Evolutionary conservation across 2,329 filamentous ascomycete species (phyloP), one percentile per base, ranked within the genome.

Genomic region (Penicillium paneum): DNA sequence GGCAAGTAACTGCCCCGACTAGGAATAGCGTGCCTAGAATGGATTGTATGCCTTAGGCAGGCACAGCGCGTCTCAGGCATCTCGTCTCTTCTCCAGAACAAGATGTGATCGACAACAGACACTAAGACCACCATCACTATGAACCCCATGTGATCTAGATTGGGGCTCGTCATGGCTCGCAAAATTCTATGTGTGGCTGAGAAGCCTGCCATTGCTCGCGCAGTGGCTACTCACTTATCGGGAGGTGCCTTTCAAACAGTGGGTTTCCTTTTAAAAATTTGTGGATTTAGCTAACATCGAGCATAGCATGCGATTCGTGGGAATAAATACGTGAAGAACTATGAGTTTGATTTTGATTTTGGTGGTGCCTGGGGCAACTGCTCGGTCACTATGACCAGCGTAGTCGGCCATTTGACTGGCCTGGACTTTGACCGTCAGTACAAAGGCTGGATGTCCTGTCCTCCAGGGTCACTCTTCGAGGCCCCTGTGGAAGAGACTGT

Each of bases 161-260:
- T 34, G 47, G 52, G 45, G 44, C 36, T 56, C 29, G n/a, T 54
- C 43, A 78, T 77, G 76, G 70, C 70, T 57, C 72, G 71, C 51
- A 83, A 81, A 64, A 84, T 91, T 55, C 78, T 92, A 49, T 91
- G 88, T 69, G 88, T 92, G 62, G 89, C 88, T 56, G 88, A 92
- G 74, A 92, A 99, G 81, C 91, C 91, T 34, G 96, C 93, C 39
- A 97, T 99, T 59, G 91, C 94, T 54, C 97, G 94, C 75, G 91
- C 93, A 35, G 93, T 99, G 46, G 90, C 94, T 36, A 84, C 86
- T 54, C 93, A 97, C 78, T 82, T 99, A 28, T 89, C 89, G 31
- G 93, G 94, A 46, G 90, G 90, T 44, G 77, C 78, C 17, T 80
- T 86, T 55, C 82, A 84, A 71, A 86, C 84, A 51, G 91, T 95